Evolutionary conservation across 805 yeast genomes (phyloP).

Genomic region (Cyberlindnera petersonii): DNA sequence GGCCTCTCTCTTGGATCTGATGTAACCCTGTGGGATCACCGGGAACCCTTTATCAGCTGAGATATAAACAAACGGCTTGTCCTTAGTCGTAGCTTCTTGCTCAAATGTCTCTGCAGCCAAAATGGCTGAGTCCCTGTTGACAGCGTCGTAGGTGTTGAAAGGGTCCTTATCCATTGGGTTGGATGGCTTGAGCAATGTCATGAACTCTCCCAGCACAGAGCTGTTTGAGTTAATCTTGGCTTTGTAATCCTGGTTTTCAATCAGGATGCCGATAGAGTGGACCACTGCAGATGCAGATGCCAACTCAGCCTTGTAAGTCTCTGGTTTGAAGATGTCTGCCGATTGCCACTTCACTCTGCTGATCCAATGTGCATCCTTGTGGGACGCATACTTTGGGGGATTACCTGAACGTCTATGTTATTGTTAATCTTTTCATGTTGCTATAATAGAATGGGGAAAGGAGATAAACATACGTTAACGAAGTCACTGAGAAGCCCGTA

Average conservation of each 20-base stretch:
- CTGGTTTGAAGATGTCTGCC: conserved; percentile 67
- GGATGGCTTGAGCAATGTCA: conserved; percentile 42
- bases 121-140: conserved; percentile 69
- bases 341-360: conserved; percentile 57
- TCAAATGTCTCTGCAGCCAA: conserved; percentile 54
- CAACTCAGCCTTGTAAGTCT: conserved; percentile 47
- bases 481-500: conserved; percentile 61
- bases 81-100: conserved; percentile 21
- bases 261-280: conserved; percentile 74
- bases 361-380: conserved; percentile 44
- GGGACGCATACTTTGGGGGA: conserved; percentile 35
- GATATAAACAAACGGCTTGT: conserved; percentile 61
- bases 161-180: conserved; percentile 52
- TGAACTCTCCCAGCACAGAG: conserved; percentile 32
- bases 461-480: conserved; percentile 45
- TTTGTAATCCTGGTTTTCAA: conserved; percentile 71
- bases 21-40: conserved; percentile 64
- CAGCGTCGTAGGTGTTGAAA: conserved; percentile 50
- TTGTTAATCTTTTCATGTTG: neutral
- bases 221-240: conserved; percentile 33
- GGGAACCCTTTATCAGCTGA: conserved; percentile 78
- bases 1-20: conserved; percentile 72
- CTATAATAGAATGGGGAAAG: neutral
- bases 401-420: conserved; percentile 45
- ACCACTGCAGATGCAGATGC: conserved; percentile 61